These are phyloP conservation scores for Thelonectria discophora DNA, from an alignment of 2,329 filamentous ascomycete genomes.

Conservation along the genomic window DNA sequence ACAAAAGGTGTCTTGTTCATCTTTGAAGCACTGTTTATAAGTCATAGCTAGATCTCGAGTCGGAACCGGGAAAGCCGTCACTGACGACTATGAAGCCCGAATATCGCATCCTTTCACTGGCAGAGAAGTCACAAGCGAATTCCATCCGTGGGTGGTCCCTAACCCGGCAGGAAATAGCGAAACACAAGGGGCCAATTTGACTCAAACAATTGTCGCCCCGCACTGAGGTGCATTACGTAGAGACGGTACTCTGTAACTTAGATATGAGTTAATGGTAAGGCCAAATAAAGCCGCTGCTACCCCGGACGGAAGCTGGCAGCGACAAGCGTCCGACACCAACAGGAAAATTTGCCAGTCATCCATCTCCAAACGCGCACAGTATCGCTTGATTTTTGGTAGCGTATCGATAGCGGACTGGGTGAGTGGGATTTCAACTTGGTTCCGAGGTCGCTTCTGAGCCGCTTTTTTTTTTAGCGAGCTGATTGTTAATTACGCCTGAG, in stretches of 20 bases:
- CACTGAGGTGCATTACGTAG: background rate
- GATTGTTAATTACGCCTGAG: too few species aligned
- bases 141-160: background rate
- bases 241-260: background rate
- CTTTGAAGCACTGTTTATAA: background rate
- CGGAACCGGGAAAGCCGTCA: background rate
- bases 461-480: too few species aligned
- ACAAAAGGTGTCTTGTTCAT: background rate
- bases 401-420: too few species aligned
- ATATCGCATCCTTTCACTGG: background rate
- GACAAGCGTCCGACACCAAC: too few species aligned
- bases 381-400: too few species aligned
- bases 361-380: too few species aligned
- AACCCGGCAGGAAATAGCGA: conserved; percentile 11
- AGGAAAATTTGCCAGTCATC: too few species aligned
- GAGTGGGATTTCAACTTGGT: too few species aligned
- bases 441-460: too few species aligned
- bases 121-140: conserved; percentile 7
- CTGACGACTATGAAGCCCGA: background rate
- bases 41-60: background rate
- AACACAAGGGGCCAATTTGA: background rate
- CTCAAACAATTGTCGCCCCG: conserved; percentile 2
- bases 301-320: too few species aligned
- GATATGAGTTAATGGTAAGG: background rate
- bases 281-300: conserved; percentile 6